Base-by-base conservation (phyloP, 179 eudicot genomes). In the Silene coronaria region DNA sequence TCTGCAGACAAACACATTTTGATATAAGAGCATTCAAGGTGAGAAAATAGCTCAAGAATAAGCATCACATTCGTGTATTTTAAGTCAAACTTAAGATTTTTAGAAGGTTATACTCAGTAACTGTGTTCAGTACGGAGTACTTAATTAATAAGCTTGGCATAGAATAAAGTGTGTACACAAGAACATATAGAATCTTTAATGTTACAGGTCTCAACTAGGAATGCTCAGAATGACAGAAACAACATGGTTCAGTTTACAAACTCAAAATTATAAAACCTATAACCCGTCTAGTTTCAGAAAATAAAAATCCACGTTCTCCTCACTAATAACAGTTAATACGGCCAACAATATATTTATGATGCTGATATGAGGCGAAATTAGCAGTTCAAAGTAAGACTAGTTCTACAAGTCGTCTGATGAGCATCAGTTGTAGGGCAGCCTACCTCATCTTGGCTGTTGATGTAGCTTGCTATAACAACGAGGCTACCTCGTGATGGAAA, bases 401-500 rank as follows among this genome's bases (percentile, higher is more conserved):
- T 4, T 36, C 32, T 48, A 70, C 11, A 61, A 21, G 34, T 46
- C 55, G 2, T 48, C 55, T 48, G 72, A 23, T 69, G 65, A 65
- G 64, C 16, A 30, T 24, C 2, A n/a, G 58, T 48, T 51, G 6
- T 13, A 48, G 58, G 78, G 71, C 16, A 58, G 71, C 88, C 80
- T 82, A 81, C 98, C 93, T 84, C 86, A 70, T 79, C 81, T 60
- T 24, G 36, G 67, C 62, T 13, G 82, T 93, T 91, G 36, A 57
- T 84, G 67, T 91, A 91, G 88, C 89, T 89, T 19, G 82, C 87
- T 57, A 93, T 67, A 57, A 93, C 83, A 75, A 75, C 87, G 65
- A 83, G 86, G 87, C 90, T 85, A 27, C 96, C 95, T 73, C 91
- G 84, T 59, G 90, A 46, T 23, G 98, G 91, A 76, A 81, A 85